Base-by-base conservation (phyloP, 2,329 filamentous ascomycete species). In the Purpureocillium lavendulum region DNA sequence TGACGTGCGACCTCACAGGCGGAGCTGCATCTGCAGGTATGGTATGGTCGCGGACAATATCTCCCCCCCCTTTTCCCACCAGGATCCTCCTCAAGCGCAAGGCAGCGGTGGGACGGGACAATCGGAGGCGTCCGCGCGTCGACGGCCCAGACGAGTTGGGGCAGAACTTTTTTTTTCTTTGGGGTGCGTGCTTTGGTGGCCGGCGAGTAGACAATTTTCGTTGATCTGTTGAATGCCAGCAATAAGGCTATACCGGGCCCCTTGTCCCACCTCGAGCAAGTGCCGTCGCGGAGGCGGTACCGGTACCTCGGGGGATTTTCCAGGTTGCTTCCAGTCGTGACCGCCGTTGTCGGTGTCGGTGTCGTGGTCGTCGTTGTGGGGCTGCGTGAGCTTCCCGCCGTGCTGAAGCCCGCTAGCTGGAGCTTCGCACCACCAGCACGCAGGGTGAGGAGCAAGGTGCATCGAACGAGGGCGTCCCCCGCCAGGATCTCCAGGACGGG, bases 81-180 rank as follows among this genome's bases (percentile, higher is more conserved):
- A 15, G 37, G 3, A 21, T 13, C 18, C 5, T 26, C 5, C 21
- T 26, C 30, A 39, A 21, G 12, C 10, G n/a, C 4, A 16, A 24
- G 12, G 14, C 31, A 39, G 30, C 18, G 31, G 32, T 30, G 26
- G 38, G 38, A 30, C 26, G 32, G 38, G 26, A 11, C 35, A 18
- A 35, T 29, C 17, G 16, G 14, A 24, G 38, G 17, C 38, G 29
- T 39, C 38, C 38, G 32, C 38, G 24, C 33, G 34, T 30, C 40
- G 42, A 41, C 24, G 28, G 40, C 38, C 41, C 36, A 42, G 40
- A 45, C 33, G 40, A 48, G 45, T 48, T 48, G 44, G 45, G 45
- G 45, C 32, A 34, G 28, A 26, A 30, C 29, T 29, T 30, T 16
- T 40, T n/a, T 30, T 47, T 47, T 35, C 39, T 42, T 42, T 36